These are phyloP conservation scores for Diplocarpon mali DNA, from an alignment of 2,329 filamentous ascomycete genomes.

Conservation along the genomic window DNA sequence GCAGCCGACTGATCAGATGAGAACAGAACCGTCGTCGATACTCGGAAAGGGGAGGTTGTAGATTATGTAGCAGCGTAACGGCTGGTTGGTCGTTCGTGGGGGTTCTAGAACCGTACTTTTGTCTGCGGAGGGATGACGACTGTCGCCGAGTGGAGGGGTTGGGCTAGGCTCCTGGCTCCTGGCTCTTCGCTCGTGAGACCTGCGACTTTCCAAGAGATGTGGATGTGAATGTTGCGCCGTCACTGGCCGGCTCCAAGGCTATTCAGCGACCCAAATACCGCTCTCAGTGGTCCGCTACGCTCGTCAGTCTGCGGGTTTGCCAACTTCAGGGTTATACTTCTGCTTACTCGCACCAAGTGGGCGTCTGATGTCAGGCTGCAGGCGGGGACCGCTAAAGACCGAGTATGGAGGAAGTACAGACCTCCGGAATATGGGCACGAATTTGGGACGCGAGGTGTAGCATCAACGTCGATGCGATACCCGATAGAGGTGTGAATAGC, in stretches of 20 bases:
- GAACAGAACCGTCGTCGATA: not conserved
- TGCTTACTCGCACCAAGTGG: conserved; percentile 5
- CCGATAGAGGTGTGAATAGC: not conserved
- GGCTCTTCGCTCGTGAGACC: not conserved
- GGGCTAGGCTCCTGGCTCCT: conserved; percentile 7
- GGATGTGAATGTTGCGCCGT: conserved; percentile 13
- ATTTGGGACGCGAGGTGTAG: conserved; percentile 1
- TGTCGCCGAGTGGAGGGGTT: conserved; percentile 13
- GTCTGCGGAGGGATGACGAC: conserved; percentile 17
- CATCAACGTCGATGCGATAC: not conserved
- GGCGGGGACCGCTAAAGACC: conserved; percentile 2
- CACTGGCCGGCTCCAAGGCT: conserved; percentile 12
- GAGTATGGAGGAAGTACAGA: not conserved
- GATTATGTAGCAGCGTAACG: conserved; percentile 10
- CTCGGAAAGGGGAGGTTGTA: not conserved
- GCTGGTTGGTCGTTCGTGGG: conserved; percentile 5
- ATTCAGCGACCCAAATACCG: conserved; percentile 9
- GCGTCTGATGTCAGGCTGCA: conserved; percentile 18
- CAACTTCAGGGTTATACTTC: conserved; percentile 8
- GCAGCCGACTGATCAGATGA: not conserved
- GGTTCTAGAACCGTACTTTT: too few relatives aligned
- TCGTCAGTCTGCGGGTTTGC: conserved; percentile 2
- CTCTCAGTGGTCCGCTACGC: conserved; percentile 7
- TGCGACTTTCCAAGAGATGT: conserved; percentile 5
- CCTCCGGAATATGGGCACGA: not conserved